Base-by-base conservation (phyloP, 1,139 yeast species). In the Sugiyamaella novakii region DNA sequence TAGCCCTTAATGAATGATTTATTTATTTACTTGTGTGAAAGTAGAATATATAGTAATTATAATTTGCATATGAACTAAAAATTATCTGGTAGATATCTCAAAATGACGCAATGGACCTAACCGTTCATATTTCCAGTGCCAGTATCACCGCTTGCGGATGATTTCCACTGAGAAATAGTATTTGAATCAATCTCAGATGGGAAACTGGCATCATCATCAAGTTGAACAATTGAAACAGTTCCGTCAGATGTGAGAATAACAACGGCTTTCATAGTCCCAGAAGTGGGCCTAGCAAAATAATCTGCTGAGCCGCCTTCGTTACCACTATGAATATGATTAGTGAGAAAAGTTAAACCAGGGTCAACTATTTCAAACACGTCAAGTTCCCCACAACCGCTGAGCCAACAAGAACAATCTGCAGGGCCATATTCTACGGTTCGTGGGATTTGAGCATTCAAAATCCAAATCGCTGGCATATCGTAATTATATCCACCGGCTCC, bases 301-400 rank as follows among this genome's bases (percentile, higher is more conserved):
- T 89, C 95, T 59, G 82, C 75, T 54, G 96, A 77, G 65, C 96
- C 96, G 68, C 74, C 67, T 62, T 92, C 95, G 77, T 89, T 96
- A 63, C 87, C 88, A 64, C 79, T 81, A 74, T 92, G 98, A 62
- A 92, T 72, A 66, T 89, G 95, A 54, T 87, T 74, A 63, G 87
- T 84, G 68, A 91, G 74, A 65, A 82, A 81, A 65, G 74, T 71
- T 55, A 87, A 82, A 58, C 96, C 96, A 30, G 87, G 25, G 56
- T 73, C 69, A 66, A 87, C 77, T 61, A 87, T 79, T 76, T 91
- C 98, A 62, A 89, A 91, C 55, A 88, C 74, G 69, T 91, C 98
- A 59, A 91, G 77, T 74, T 91, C 98, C 68, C 98, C 98, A 72
- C 98, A 91, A 45, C 98, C 98, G 36, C 95, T 80, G 58, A 81